Base-by-base conservation (phyloP, 177 flowering plant genomes). In the Vitis hybrid region DNA sequence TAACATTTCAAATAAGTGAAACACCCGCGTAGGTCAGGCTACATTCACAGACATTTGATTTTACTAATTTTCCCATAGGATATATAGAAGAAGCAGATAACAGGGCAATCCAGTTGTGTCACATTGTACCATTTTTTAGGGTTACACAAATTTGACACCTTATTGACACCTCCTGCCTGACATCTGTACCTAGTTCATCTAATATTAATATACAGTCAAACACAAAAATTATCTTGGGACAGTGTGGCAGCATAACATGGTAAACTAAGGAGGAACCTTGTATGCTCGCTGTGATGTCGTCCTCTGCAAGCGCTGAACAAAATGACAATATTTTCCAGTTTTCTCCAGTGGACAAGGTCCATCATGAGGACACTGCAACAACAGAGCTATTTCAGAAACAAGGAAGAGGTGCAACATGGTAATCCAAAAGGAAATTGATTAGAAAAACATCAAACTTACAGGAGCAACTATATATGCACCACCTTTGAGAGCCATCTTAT, bases 391-490 rank as follows among this genome's bases (percentile, higher is more conserved):
- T 59, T 12, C 13, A 10, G 7, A 50, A 15, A 45, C 33, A 52
- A 22, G 11, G 18, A 50, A 70, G 10, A 52, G 16, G 48, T 10
- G 63, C 1, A 56, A 22, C 58, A 49, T 53, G 29, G 2, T 1
- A 31, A 50, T 10, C 10, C 31, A 13, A 6, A 51, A 13, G 56
- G 29, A 45, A 31, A 58, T 39, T 39, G 13, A 45, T 14, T 2
- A 12, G 26, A 13, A 14, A 59, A 31, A 10, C 50, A 56, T 29
- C 52, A 10, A 70, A 89, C 97, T 87, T 70, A 96, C 98, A 29
- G 99, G 99, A 77, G 98, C 98, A 83, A 96, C 94, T 51, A 96
- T 74, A 72, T 77, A 89, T 68, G 92, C 97, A 79, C 95, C 99
- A 75, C 62, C 21, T 19, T 19, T 89, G 63, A 33, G 65, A 73